Percentiles rank a stretch among this genome's conserved stretches.
Evolutionary conservation across 2,329 filamentous ascomycete genomes (phyloP).

Genomic region (Thelonectria discophora): DNA sequence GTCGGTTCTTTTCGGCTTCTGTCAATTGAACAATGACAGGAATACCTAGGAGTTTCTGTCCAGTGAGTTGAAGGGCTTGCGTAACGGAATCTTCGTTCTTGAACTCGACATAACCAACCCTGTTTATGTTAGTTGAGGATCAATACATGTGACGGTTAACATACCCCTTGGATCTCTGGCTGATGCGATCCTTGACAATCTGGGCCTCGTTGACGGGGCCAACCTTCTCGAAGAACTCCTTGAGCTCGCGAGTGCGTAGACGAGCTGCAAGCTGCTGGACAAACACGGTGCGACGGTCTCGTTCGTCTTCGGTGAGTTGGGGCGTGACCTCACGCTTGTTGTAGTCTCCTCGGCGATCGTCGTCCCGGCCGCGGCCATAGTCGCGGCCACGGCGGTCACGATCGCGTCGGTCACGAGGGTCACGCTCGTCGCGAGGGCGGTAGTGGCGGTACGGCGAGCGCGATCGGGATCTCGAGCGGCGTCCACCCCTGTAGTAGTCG

Average conservation of each 20-base stretch:
- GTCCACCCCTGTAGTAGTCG: slow-evolving; percentile 69
- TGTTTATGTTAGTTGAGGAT: slow-evolving; percentile 55
- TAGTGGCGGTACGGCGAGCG: slow-evolving; percentile 73
- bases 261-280: slow-evolving; percentile 97
- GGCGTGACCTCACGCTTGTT: slow-evolving; percentile 66
- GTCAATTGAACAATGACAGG: slow-evolving; percentile 98
- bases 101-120: slow-evolving; percentile 99
- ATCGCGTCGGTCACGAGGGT: slow-evolving; percentile 60
- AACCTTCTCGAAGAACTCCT: slow-evolving; percentile 94
- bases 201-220: slow-evolving; percentile 96
- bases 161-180: slow-evolving; percentile 96
- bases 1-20: slow-evolving; percentile 98
- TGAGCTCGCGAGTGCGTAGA: slow-evolving; percentile 89
- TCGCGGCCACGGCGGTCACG: slow-evolving; percentile 63
- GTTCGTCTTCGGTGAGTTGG: slow-evolving; percentile 90
- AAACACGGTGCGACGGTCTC: slow-evolving; percentile 95
- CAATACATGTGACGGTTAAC: slow-evolving; percentile 44
- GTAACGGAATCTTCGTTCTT: slow-evolving; percentile 93
- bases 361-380: slow-evolving; percentile 64
- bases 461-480: slow-evolving; percentile 73
- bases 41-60: slow-evolving; percentile 97
- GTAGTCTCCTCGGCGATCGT: slow-evolving; percentile 50
- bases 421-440: slow-evolving; percentile 63
- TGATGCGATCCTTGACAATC: slow-evolving; percentile 98
- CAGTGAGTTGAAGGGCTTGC: slow-evolving; percentile 95